Percentiles rank a stretch among this genome's conserved stretches.
Conservation (phyloP, 108 stramenopile species). For the Pseudonitzschia multiseries region DNA sequence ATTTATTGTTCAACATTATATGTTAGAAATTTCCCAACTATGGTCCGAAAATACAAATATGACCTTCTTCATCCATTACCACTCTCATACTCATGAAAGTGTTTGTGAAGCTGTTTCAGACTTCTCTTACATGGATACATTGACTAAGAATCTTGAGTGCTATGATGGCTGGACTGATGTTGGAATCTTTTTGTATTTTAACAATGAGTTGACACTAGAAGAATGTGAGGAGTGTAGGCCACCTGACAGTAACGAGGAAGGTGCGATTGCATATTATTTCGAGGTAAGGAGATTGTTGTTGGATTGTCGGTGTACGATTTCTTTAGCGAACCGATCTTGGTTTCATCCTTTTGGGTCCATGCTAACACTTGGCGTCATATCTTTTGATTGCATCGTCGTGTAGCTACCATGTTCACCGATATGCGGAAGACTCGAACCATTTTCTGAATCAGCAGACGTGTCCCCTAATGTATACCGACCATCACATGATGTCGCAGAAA, state of each 20-base stretch:
- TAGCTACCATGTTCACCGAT: conserved; percentile 19
- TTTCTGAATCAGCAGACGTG: neutral
- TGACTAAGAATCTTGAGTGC: conserved; percentile 18
- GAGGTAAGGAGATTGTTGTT: conserved; percentile 4
- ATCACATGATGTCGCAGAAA: too few relatives aligned
- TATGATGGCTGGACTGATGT: conserved; percentile 30
- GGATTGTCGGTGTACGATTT: neutral
- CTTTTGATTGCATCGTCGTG: neutral
- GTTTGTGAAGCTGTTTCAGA: conserved; percentile 9
- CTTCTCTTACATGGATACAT: conserved; percentile 10
- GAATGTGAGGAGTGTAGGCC: conserved; percentile 30
- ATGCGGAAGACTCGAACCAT: conserved; percentile 2
- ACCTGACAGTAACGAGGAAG: conserved; percentile 19
- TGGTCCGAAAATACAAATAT: conserved; percentile 9
- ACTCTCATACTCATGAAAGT: neutral
- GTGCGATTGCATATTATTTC: conserved; percentile 22
- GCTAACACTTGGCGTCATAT: neutral
- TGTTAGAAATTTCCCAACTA: conserved; percentile 19
- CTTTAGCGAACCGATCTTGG: neutral
- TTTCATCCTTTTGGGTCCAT: neutral
- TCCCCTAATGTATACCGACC: neutral
- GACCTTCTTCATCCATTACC: conserved; percentile 17
- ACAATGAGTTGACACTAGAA: conserved; percentile 18
- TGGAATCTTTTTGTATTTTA: conserved; percentile 19
- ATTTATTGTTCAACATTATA: neutral